These are phyloP conservation scores for Sphaerostilbella broomeana DNA, from an alignment of 2,329 filamentous ascomycete species.

Conservation along the genomic window DNA sequence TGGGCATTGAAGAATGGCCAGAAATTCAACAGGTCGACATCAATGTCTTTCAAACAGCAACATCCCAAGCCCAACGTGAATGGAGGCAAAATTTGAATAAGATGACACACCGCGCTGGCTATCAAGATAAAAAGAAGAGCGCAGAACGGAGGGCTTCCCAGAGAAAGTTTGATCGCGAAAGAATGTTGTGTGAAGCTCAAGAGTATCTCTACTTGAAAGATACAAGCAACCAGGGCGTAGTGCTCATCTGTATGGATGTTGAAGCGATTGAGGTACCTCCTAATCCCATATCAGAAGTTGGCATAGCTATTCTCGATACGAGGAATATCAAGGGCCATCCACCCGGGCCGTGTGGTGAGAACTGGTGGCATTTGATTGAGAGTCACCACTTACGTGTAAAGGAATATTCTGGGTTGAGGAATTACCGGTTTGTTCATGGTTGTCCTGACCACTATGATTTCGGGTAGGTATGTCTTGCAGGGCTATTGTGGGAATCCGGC, in stretches of 20 bases:
- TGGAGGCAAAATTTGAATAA: conserved; percentile 15
- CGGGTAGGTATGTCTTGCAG: conserved; percentile 44
- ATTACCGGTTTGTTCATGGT: conserved; percentile 62
- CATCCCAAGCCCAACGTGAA: conserved; percentile 2
- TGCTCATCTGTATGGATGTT: conserved; percentile 75
- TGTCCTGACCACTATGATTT: conserved; percentile 72
- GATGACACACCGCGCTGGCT: conserved; percentile 17
- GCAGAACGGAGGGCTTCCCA: conserved; percentile 39
- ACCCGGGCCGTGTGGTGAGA: conserved; percentile 54
- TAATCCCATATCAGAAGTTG: conserved; percentile 72
- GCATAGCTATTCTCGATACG: conserved; percentile 75
- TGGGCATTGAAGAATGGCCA: conserved; percentile 28
- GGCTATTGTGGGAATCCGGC: neutral
- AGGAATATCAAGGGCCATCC: conserved; percentile 42
- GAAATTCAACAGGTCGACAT: conserved; percentile 31
- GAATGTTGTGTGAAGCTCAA: conserved; percentile 58
- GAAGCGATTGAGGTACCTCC: conserved; percentile 70
- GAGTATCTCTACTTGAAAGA: conserved; percentile 59
- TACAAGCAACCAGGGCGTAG: conserved; percentile 20
- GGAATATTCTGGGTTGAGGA: conserved; percentile 61
- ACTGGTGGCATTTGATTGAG: conserved; percentile 63
- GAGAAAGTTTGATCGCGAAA: conserved; percentile 44
- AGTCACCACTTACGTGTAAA: conserved; percentile 69
- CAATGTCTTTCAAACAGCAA: conserved; percentile 18
- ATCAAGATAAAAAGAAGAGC: conserved; percentile 33